Percentiles rank a stretch among this genome's conserved stretches.
Conservation (phyloP, 148 eudicot genomes). For the Limonium bicolor region DNA sequence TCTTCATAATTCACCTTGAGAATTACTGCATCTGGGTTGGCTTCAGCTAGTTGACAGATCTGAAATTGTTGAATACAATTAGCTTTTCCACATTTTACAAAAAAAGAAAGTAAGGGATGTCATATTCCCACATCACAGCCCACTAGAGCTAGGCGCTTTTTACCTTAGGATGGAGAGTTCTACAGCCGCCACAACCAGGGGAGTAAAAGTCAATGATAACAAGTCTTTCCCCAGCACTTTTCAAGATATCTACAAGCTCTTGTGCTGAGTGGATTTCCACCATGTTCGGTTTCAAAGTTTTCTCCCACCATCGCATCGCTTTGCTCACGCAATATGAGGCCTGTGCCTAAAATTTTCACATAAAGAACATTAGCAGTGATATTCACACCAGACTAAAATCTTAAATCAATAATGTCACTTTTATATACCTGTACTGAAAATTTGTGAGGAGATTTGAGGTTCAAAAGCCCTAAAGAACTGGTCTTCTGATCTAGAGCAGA, state of each 20-base stretch:
- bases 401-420: neutral
- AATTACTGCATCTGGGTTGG: conserved; percentile 52
- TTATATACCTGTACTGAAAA: conserved; percentile 14
- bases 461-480: neutral
- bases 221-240: conserved; percentile 54
- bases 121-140: no score
- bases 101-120: neutral
- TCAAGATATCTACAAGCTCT: conserved; percentile 43
- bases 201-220: conserved; percentile 76
- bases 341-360: conserved; percentile 26
- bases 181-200: conserved; percentile 97
- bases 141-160: neutral
- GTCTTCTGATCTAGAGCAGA: conserved; percentile 10
- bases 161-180: conserved; percentile 89
- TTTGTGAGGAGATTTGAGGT: conserved; percentile 1
- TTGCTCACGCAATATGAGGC: conserved; percentile 35
- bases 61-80: conserved; percentile 8
- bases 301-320: conserved; percentile 89
- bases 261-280: conserved; percentile 63
- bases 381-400: neutral
- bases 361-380: neutral
- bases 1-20: conserved; percentile 68
- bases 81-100: neutral
- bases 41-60: conserved; percentile 86
- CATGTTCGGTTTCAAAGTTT: conserved; percentile 70